Conservation (phyloP, 352 stramenopile genomes). For the Phytophthora citricola region DNA sequence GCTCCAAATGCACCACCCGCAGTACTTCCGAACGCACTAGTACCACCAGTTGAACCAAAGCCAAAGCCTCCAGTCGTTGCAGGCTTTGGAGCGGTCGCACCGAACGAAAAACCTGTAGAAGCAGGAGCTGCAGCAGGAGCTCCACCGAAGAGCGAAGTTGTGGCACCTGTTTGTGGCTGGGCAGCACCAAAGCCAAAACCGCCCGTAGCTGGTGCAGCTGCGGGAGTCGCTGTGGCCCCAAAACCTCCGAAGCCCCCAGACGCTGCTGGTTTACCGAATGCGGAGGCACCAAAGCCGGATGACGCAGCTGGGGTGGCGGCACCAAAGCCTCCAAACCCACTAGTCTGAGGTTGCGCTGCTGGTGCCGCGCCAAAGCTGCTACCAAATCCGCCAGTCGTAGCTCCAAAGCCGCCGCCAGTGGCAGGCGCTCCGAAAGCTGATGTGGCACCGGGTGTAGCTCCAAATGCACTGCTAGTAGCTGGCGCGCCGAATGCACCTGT, state of each 20-base stretch:
- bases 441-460: constrained; percentile 38
- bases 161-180: constrained; percentile 37
- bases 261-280: constrained; percentile 54
- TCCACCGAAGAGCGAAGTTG: constrained; percentile 55
- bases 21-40: constrained; percentile 43
- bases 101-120: constrained; percentile 53
- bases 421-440: constrained; percentile 48
- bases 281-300: constrained; percentile 49
- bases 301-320: constrained; percentile 38
- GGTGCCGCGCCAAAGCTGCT: constrained; percentile 57
- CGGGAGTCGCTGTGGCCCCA: constrained; percentile 32
- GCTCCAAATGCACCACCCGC: constrained; percentile 45
- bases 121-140: constrained; percentile 33
- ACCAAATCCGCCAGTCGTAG: constrained; percentile 51
- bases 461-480: constrained; percentile 48
- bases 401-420: constrained; percentile 47
- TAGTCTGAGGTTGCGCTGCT: constrained; percentile 40
- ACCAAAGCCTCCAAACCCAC: constrained; percentile 66
- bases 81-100: constrained; percentile 39
- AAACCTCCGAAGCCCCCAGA: constrained; percentile 50
- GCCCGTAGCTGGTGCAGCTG: constrained; percentile 41
- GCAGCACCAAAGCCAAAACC: constrained; percentile 50
- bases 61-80: constrained; percentile 45
- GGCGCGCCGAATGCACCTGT: constrained; percentile 49
- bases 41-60: constrained; percentile 46